A percentile compares a stretch with the other conserved stretches of the same genome.
Evolutionary conservation across 192 early-diverging fungal species (phyloP).

Genomic region (Spizellomyces punctatus): DNA sequence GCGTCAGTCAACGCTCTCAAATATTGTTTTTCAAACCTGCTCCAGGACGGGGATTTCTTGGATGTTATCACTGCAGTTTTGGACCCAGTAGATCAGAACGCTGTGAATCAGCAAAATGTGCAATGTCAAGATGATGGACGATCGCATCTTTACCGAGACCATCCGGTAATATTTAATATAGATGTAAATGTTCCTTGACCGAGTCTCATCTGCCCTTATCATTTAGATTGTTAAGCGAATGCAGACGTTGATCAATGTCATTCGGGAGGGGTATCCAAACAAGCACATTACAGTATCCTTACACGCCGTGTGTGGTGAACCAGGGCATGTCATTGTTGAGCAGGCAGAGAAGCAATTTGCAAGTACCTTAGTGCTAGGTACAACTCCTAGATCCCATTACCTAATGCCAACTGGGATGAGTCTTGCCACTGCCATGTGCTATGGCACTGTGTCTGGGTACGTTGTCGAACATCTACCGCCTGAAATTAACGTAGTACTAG

Average conservation of each 20-base stretch:
- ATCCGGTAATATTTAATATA: too few relatives aligned
- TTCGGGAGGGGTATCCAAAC: neutral
- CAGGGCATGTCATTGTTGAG: neutral
- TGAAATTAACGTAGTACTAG: neutral
- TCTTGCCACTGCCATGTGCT: neutral
- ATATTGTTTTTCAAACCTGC: neutral
- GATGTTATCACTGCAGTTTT: neutral
- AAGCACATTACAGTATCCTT: constrained; percentile 3
- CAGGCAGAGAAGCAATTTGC: neutral
- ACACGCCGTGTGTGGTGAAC: neutral
- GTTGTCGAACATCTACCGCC: constrained; percentile 1
- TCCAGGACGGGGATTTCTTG: constrained; percentile 1
- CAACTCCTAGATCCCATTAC: neutral
- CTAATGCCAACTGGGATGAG: neutral
- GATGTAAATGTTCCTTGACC: too few relatives aligned
- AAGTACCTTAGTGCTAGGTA: neutral
- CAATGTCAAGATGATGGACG: too few relatives aligned
- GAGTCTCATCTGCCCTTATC: neutral
- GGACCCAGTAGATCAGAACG: neutral
- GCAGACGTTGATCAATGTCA: neutral
- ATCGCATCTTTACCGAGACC: too few relatives aligned
- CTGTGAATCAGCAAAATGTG: neutral
- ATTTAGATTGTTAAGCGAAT: neutral
- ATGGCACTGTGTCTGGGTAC: neutral
- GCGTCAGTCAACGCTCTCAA: constrained; percentile 5